Percentiles rank a stretch among this genome's conserved stretches.
phyloP scores from a whole-genome alignment of 495 filamentous ascomycete genomes.

The Lindgomyces ingoldianus region DNA sequence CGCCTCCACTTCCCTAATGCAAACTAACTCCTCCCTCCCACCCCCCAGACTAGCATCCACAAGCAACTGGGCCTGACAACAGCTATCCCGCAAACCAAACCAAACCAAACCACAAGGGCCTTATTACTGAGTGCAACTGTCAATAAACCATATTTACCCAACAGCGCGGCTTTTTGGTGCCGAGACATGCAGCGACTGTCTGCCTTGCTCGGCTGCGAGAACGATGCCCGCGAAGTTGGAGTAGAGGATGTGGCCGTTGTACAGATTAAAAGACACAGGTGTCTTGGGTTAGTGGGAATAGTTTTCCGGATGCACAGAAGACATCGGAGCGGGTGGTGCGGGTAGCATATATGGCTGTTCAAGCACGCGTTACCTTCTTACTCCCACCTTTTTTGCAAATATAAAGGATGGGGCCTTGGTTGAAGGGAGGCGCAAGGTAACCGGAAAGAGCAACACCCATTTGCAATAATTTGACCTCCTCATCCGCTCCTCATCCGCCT shows the following conservation, averaged over 20 bases:
- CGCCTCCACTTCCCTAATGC: constrained; percentile 21
- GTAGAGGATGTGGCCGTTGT: constrained; percentile 23
- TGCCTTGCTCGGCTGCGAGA: constrained; percentile 18
- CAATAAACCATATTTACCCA: constrained; percentile 19
- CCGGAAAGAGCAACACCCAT: background rate
- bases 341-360: constrained; percentile 11
- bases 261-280: constrained; percentile 24
- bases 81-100: constrained; percentile 17
- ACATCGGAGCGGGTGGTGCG: constrained; percentile 20
- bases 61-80: constrained; percentile 18
- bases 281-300: constrained; percentile 21
- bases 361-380: too few species aligned
- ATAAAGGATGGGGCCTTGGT: too few species aligned
- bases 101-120: constrained; percentile 17
- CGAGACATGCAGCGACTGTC: constrained; percentile 12
- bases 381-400: too few species aligned
- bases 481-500: constrained; percentile 10
- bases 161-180: constrained; percentile 6
- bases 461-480: constrained; percentile 11
- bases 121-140: constrained; percentile 17
- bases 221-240: constrained; percentile 25
- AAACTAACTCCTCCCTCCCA: constrained; percentile 8
- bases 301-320: background rate
- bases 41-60: constrained; percentile 22
- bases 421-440: too few species aligned